Conservation (phyloP, 352 stramenopile species). For the Peronospora belbahrii region DNA sequence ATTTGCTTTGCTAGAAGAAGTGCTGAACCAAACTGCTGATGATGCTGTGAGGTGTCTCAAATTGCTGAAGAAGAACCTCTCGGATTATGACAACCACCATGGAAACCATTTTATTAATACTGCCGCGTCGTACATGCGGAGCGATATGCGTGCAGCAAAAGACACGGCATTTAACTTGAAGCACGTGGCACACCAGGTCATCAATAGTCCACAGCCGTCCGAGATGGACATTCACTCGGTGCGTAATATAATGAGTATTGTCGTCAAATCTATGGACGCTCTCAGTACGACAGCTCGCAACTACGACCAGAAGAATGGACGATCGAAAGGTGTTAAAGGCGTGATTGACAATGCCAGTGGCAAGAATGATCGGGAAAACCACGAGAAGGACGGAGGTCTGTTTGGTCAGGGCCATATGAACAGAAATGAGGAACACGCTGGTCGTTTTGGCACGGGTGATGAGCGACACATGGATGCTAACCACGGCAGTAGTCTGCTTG, state of each 20-base stretch:
- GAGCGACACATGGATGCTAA: conserved; percentile 9
- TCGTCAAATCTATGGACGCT: conserved; percentile 8
- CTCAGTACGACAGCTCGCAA: conserved; percentile 9
- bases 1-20: conserved; percentile 11
- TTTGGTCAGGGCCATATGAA: neutral
- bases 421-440: conserved; percentile 1
- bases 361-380: conserved; percentile 1
- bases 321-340: conserved; percentile 6
- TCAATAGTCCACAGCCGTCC: conserved; percentile 8
- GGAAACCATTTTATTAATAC: conserved; percentile 8
- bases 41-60: conserved; percentile 13
- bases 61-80: conserved; percentile 17
- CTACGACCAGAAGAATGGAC: conserved; percentile 17
- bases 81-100: conserved; percentile 16
- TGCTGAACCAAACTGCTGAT: conserved; percentile 11
- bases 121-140: conserved; percentile 17
- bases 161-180: conserved; percentile 15
- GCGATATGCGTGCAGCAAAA: conserved; percentile 19
- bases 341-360: conserved; percentile 6
- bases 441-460: conserved; percentile 1
- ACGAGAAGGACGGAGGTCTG: neutral
- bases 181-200: conserved; percentile 13
- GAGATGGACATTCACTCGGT: conserved; percentile 9
- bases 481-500: neutral
- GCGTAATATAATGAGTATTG: conserved; percentile 13